Evolutionary conservation across 768 basidiomycete species (phyloP), one percentile per base, ranked within the genome.

Genomic region (Sporobolomyces phaffii): DNA sequence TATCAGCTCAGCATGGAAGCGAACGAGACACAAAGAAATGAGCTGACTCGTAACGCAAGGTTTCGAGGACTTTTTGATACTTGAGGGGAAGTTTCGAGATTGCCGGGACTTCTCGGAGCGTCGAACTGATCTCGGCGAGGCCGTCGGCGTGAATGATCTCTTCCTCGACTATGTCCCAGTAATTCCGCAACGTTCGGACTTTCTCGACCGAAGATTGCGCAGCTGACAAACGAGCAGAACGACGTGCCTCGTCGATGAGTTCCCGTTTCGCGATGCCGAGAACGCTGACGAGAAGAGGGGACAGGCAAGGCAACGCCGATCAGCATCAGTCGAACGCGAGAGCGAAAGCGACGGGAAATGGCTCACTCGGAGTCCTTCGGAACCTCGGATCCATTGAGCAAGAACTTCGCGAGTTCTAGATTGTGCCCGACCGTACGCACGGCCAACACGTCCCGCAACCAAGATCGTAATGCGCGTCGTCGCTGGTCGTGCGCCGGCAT

Each of bases 81-180:
- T 61, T 60, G 38, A 33, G 15, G 17, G 69, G 69, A 10, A 70
- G 64, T 36, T 60, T 45, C 59, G 49, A 40, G 28, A 70, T 38
- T 6, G 54, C 15, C 22, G 53, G 15, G 2, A 50, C 36, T 0
- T 34, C 45, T 36, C 31, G 49, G 5, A 70, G 29, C 22, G 68
- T 60, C 28, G 47, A 54, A 18, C 60, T 62, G 40, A 70, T 49
- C 22, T 66, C 61, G 53, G 45, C 38, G 22, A 70, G 56, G 2
- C 69, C 69, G 17, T 70, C 64, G n/a, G 49, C 57, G 41, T 62
- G 51, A 18, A 66, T 63, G 57, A 65, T 29, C 38, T 70, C 69
- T 13, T 54, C 28, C 45, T 66, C 57, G 49, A 70, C 60, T 1
- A 31, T 20, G 1, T 61, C n/a, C 51, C 59, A 66, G 22, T 44